These are phyloP conservation scores for Pleurotus giganteus DNA, from an alignment of 768 basidiomycete species.

Conservation along the genomic window DNA sequence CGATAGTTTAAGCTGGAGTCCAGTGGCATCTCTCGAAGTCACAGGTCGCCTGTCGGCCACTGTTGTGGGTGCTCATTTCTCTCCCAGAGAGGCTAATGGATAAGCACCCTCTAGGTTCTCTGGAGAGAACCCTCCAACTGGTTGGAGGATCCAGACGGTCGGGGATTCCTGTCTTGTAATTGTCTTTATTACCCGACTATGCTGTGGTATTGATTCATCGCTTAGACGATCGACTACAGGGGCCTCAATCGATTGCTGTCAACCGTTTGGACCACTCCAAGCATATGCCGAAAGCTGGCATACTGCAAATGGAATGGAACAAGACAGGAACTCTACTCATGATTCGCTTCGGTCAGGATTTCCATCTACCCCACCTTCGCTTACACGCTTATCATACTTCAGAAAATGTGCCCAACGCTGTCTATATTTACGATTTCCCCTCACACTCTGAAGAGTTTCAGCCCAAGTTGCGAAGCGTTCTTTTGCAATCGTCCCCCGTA, in stretches of 20 bases:
- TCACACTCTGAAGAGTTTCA: slow-evolving; percentile 51
- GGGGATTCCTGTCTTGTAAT: slow-evolving; percentile 86
- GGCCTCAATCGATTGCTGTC: slow-evolving; percentile 51
- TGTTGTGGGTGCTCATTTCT: slow-evolving; percentile 42
- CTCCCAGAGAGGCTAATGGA: not conserved
- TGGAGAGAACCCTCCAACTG: slow-evolving; percentile 89
- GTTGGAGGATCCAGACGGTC: slow-evolving; percentile 79
- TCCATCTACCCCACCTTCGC: slow-evolving; percentile 14
- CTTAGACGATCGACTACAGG: slow-evolving; percentile 63
- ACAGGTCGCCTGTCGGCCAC: slow-evolving; percentile 52
- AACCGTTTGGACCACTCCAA: slow-evolving; percentile 57
- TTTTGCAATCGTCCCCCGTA: slow-evolving; percentile 65
- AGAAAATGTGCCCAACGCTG: slow-evolving; percentile 63
- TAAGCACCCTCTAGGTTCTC: slow-evolving; percentile 45
- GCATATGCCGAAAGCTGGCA: slow-evolving; percentile 64
- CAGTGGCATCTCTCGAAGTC: slow-evolving; percentile 61
- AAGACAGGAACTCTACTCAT: slow-evolving; percentile 70
- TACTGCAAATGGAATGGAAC: slow-evolving; percentile 80
- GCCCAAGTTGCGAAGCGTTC: slow-evolving; percentile 63
- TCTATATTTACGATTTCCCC: slow-evolving; percentile 76
- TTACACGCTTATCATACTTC: slow-evolving; percentile 13
- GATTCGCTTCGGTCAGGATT: slow-evolving; percentile 62
- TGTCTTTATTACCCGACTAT: slow-evolving; percentile 1
- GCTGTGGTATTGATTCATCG: not conserved
- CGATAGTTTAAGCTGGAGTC: slow-evolving; percentile 74